phyloP scores from a whole-genome alignment of 2,329 filamentous ascomycete species.

The Massarina eburnea region DNA sequence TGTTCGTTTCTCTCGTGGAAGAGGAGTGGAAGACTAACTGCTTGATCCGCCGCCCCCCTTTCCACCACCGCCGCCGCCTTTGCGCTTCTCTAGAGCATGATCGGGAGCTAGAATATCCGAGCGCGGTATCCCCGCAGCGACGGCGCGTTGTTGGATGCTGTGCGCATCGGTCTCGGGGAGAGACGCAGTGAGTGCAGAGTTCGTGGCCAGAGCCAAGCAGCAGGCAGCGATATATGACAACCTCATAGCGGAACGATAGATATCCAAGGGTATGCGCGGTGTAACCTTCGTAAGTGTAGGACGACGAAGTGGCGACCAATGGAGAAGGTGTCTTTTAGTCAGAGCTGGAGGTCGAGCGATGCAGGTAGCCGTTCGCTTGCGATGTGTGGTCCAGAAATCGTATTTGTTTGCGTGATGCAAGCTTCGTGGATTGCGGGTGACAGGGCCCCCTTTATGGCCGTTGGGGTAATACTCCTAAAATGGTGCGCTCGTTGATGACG shows the following conservation, averaged over 20 bases:
- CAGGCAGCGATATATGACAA: constrained; percentile 25
- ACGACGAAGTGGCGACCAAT: not conserved
- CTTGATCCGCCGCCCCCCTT: constrained; percentile 16
- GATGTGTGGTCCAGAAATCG: not conserved
- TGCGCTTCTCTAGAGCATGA: constrained; percentile 39
- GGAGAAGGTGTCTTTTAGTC: not conserved
- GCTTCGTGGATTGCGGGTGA: not conserved
- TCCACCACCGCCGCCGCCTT: constrained; percentile 40
- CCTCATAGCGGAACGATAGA: constrained; percentile 28
- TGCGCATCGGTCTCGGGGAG: constrained; percentile 31
- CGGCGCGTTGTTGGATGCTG: constrained; percentile 15
- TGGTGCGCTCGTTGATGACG: not conserved
- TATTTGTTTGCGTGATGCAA: not conserved
- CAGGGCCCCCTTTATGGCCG: not conserved
- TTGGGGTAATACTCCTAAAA: too few relatives aligned
- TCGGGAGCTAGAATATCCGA: constrained; percentile 31
- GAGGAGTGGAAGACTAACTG: not conserved
- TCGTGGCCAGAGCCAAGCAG: constrained; percentile 20
- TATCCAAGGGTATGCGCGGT: constrained; percentile 3
- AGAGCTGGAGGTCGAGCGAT: not conserved
- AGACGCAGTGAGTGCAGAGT: constrained; percentile 26
- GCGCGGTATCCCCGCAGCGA: constrained; percentile 15
- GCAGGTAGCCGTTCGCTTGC: constrained; percentile 1
- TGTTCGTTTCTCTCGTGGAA: not conserved
- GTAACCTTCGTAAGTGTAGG: not conserved